A percentile compares a stretch with the other conserved stretches of the same genome.
Evolutionary conservation across 805 yeast species (phyloP).

Genomic region (Blastobotrys muscicola): DNA sequence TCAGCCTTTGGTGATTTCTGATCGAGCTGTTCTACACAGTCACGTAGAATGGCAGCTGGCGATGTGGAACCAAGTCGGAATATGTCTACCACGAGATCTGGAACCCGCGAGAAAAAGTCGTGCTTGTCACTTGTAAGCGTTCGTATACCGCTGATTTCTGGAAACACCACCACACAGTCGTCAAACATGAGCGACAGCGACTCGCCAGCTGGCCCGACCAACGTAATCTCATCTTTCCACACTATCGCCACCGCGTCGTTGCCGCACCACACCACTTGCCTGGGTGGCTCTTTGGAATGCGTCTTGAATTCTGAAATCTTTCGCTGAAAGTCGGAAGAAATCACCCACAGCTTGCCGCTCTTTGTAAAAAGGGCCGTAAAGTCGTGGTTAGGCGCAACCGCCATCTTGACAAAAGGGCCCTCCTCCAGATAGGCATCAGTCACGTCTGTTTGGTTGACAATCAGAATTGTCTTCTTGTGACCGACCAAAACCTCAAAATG

Average conservation of each 20-base stretch:
- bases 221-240: conserved; percentile 48
- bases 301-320: conserved; percentile 38
- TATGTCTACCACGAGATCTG: conserved; percentile 44
- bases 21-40: conserved; percentile 60
- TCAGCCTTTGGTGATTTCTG: conserved; percentile 71
- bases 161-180: conserved; percentile 33
- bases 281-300: conserved; percentile 29
- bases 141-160: conserved; percentile 60
- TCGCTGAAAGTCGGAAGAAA: conserved; percentile 38
- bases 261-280: conserved; percentile 70
- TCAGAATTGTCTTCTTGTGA: conserved; percentile 11
- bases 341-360: conserved; percentile 39
- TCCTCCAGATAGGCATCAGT: conserved; percentile 27
- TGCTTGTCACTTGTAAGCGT: conserved; percentile 49
- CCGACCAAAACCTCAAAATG: conserved; percentile 25
- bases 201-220: conserved; percentile 57
- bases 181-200: conserved; percentile 27
- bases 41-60: conserved; percentile 73
- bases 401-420: conserved; percentile 36
- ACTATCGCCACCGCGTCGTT: conserved; percentile 66
- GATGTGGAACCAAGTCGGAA: conserved; percentile 78
- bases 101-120: conserved; percentile 58
- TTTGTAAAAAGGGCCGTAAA: conserved; percentile 43
- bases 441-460: neutral
- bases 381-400: conserved; percentile 46